These are phyloP conservation scores for Sporothrix globosa DNA, from an alignment of 2,329 filamentous ascomycete genomes.

Conservation along the genomic window DNA sequence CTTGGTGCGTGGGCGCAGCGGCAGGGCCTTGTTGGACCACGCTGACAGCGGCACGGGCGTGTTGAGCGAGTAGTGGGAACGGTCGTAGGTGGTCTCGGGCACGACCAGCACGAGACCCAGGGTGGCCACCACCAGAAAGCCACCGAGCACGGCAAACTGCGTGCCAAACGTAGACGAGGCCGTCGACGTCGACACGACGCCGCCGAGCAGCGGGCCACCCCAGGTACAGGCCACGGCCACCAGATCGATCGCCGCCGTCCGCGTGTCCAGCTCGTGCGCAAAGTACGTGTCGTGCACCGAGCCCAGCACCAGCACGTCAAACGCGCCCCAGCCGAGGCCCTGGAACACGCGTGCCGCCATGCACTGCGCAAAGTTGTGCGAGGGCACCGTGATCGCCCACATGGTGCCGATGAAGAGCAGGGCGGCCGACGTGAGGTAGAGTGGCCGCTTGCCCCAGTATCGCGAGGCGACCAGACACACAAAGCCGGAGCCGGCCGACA, in stretches of 20 bases:
- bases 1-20: slow-evolving; percentile 37
- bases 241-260: slow-evolving; percentile 52
- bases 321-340: slow-evolving; percentile 62
- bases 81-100: slow-evolving; percentile 59
- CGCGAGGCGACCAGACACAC: slow-evolving; percentile 49
- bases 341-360: slow-evolving; percentile 59
- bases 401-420: slow-evolving; percentile 54
- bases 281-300: slow-evolving; percentile 62
- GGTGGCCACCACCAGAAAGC: slow-evolving; percentile 53
- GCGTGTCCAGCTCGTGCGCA: slow-evolving; percentile 56
- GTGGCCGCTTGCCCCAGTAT: slow-evolving; percentile 56
- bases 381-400: slow-evolving; percentile 51
- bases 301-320: slow-evolving; percentile 57
- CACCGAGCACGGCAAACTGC: slow-evolving; percentile 57
- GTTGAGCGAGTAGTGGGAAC: slow-evolving; percentile 41
- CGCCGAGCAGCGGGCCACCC: slow-evolving; percentile 59
- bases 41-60: slow-evolving; percentile 42
- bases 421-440: slow-evolving; percentile 54
- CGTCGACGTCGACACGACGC: slow-evolving; percentile 39
- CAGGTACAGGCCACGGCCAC: slow-evolving; percentile 54
- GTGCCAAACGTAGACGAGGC: slow-evolving; percentile 48
- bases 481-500: slow-evolving; percentile 53
- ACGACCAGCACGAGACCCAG: slow-evolving; percentile 53
- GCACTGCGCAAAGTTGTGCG: slow-evolving; percentile 49
- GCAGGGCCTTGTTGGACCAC: slow-evolving; percentile 40